Evolutionary conservation across 2,329 filamentous ascomycete genomes (phyloP).

Genomic region (Torrubiella hemipterigena): DNA sequence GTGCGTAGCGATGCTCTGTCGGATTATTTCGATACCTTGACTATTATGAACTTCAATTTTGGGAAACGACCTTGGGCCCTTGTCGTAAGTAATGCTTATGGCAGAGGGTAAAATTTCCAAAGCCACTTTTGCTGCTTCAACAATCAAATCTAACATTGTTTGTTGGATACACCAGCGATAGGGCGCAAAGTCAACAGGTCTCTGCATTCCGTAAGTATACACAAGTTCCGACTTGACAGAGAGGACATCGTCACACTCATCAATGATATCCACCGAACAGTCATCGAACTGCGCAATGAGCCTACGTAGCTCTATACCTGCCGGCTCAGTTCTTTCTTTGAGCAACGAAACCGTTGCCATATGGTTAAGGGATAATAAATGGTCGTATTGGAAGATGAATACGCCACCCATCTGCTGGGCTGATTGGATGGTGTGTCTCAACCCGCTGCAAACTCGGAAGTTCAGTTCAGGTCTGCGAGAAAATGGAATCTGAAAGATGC

Average conservation of each 20-base stretch:
- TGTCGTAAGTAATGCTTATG: too few relatives aligned
- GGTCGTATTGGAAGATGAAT: conserved; percentile 50
- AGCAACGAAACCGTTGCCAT: conserved; percentile 42
- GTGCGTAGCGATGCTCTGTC: too few relatives aligned
- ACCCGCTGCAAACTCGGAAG: conserved; percentile 9
- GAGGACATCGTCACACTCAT: conserved; percentile 55
- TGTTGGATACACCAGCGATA: conserved; percentile 46
- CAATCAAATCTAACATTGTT: conserved; percentile 38
- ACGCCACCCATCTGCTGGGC: conserved; percentile 39
- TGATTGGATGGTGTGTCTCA: too few relatives aligned
- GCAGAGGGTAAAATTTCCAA: too few relatives aligned
- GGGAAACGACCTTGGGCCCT: too few relatives aligned
- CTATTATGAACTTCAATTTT: too few relatives aligned
- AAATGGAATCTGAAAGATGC: conserved; percentile 46
- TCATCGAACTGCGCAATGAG: conserved; percentile 32
- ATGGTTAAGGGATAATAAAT: conserved; percentile 50
- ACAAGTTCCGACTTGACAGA: conserved; percentile 48
- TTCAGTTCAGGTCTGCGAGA: conserved; percentile 34
- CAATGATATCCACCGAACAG: conserved; percentile 42
- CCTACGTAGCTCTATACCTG: too few relatives aligned
- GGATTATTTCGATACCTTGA: too few relatives aligned
- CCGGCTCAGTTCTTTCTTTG: conserved; percentile 19
- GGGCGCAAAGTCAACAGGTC: conserved; percentile 36
- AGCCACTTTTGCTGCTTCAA: too few relatives aligned
- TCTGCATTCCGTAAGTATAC: conserved; percentile 47